Percentiles rank a stretch among this genome's conserved stretches.
Evolutionary conservation across 2,329 filamentous ascomycete genomes (phyloP).

Genomic region (Myriosclerotinia scirpicola): DNA sequence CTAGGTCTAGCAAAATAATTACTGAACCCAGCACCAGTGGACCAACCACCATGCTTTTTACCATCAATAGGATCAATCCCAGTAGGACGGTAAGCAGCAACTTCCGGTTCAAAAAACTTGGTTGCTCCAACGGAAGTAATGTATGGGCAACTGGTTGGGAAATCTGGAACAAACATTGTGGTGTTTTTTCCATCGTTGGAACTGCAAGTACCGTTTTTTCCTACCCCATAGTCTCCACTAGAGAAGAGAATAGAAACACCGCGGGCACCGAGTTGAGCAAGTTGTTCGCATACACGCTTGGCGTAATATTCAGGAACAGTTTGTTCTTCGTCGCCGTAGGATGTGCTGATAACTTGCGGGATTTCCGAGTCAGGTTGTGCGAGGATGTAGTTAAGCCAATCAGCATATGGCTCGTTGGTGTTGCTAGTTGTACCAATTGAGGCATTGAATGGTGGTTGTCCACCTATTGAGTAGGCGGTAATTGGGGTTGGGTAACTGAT

Average conservation of each 20-base stretch:
- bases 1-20: constrained; percentile 48
- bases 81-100: constrained; percentile 38
- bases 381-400: constrained; percentile 54
- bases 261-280: constrained; percentile 54
- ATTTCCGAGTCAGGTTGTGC: constrained; percentile 44
- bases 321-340: constrained; percentile 60
- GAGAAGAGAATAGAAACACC: constrained; percentile 55
- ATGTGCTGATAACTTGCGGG: constrained; percentile 58
- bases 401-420: constrained; percentile 58
- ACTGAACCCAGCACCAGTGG: constrained; percentile 54
- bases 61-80: constrained; percentile 40
- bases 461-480: constrained; percentile 55
- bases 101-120: constrained; percentile 30
- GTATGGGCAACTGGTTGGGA: constrained; percentile 50
- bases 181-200: constrained; percentile 57
- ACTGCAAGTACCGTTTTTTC: constrained; percentile 44
- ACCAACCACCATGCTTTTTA: constrained; percentile 37
- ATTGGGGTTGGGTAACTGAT: constrained; percentile 55
- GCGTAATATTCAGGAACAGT: constrained; percentile 55
- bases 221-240: constrained; percentile 54
- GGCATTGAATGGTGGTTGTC: constrained; percentile 52
- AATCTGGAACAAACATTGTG: constrained; percentile 53
- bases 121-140: constrained; percentile 33
- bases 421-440: constrained; percentile 40
- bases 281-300: constrained; percentile 52